Conservation (phyloP, 75 land plant genomes). For the Picea glauca region DNA sequence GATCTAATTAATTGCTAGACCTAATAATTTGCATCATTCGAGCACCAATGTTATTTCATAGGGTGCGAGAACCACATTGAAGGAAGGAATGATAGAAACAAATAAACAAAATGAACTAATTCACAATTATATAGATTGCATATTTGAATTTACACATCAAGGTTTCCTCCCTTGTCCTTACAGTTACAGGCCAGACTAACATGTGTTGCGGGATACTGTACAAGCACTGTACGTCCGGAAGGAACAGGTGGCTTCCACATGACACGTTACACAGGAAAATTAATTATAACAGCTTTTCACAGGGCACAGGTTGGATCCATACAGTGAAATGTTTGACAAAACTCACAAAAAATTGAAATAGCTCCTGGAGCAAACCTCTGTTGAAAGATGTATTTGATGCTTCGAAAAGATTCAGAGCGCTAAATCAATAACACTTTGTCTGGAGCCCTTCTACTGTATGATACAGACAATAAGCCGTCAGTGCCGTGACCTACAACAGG, state of each 20-base stretch:
- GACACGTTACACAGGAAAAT: neutral
- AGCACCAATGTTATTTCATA: too few species aligned
- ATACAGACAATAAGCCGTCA: neutral
- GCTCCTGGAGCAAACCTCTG: neutral
- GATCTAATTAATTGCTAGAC: too few species aligned
- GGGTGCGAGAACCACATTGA: too few species aligned
- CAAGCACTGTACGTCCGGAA: neutral
- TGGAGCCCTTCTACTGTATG: neutral
- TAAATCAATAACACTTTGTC: neutral
- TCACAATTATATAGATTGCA: neutral
- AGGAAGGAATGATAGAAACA: neutral
- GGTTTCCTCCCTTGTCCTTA: neutral
- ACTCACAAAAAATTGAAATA: neutral
- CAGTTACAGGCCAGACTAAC: neutral
- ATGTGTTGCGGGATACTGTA: neutral
- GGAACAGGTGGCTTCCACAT: neutral
- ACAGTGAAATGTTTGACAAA: neutral
- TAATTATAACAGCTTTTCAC: neutral
- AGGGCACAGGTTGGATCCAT: neutral
- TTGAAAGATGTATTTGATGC: too few species aligned
- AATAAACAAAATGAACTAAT: neutral
- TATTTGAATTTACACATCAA: neutral
- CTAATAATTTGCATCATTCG: too few species aligned
- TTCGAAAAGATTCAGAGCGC: neutral
- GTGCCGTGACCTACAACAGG: neutral